A percentile compares a stretch with the other conserved stretches of the same genome.
phyloP scores from a whole-genome alignment of 192 early-diverging fungal species.

The Kickxella alabastrina region DNA sequence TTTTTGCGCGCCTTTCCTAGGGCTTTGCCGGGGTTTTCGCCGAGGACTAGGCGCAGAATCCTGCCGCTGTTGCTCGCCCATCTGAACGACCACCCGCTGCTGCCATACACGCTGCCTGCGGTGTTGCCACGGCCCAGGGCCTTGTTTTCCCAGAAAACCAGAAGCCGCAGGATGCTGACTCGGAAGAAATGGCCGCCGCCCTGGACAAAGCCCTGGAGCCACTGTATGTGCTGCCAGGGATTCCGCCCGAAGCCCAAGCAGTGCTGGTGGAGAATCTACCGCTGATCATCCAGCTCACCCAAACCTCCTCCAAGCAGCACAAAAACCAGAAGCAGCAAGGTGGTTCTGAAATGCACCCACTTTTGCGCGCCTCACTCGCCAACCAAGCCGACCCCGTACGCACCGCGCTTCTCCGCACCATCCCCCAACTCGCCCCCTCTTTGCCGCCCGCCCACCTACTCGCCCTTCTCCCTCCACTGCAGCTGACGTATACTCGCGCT shows the following conservation, averaged over 20 bases:
- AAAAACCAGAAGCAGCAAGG: not conserved
- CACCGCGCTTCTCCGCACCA: not conserved
- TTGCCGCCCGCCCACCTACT: not conserved
- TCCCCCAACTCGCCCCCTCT: not conserved
- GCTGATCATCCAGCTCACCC: conserved; percentile 56
- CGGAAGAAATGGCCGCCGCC: conserved; percentile 58
- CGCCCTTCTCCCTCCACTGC: no score
- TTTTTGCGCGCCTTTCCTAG: conserved; percentile 75
- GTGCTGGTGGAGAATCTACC: conserved; percentile 65
- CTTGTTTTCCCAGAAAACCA: no score
- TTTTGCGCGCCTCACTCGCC: no score
- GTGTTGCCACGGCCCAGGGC: conserved; percentile 69
- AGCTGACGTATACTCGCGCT: conserved; percentile 51
- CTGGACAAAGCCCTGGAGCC: conserved; percentile 64
- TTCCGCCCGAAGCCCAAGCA: conserved; percentile 62
- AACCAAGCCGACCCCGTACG: not conserved
- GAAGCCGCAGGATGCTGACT: no score
- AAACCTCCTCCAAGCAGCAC: conserved; percentile 26
- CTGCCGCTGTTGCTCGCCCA: conserved; percentile 66
- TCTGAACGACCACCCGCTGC: conserved; percentile 67
- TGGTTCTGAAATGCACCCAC: no score
- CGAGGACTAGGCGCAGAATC: conserved; percentile 66
- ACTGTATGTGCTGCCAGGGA: conserved; percentile 55
- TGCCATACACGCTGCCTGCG: conserved; percentile 73
- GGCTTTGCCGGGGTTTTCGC: conserved; percentile 69